Base-by-base conservation (phyloP, 192 early-diverging fungal genomes). In the Jimgerdemannia lactiflua region DNA sequence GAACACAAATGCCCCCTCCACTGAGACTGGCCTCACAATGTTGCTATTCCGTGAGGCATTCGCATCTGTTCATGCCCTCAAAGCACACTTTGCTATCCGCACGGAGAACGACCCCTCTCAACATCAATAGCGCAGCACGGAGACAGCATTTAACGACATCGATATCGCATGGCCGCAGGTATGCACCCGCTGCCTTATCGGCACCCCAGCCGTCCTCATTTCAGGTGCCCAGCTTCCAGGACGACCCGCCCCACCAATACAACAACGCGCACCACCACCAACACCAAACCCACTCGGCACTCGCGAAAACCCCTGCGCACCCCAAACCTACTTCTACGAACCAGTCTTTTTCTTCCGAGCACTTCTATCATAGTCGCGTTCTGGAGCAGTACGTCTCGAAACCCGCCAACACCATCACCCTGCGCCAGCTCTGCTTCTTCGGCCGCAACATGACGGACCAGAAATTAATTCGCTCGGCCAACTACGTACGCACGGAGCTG, bases 351-450 rank as follows among this genome's bases (percentile, higher is more conserved):
- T 70, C 77, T n/a, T 70, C 85, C 69, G 88, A 91, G 70, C 91
- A 91, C 78, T 98, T 98, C 86, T 99, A 99, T 86, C 89, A 94
- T 70, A 97, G 97, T 83, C 83, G 92, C 19, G 86, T 94, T 68
- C 87, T 99, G 4, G 96, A 97, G 77, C 89, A 86, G 43, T 97
- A 95, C 82, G 91, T 92, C 11, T 79, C 88, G n/a, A 90, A 95
- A 71, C 86, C 91, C 40, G 87, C 90, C 3, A 94, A 90, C 43
- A 89, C 93, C 10, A 91, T 98, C n/a, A 97, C 96, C 4, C 84
- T 99, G 43, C 89, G 96, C 43, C 97, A 99, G 82, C 86, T 99
- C 42, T 92, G 94, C 4, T 89, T 97, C 66, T 97, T 96, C 85
- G 96, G 96, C 40, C 88, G 96, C 63, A 92, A 95, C 74, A 83